Evolutionary conservation across 1,139 yeast species (phyloP).

Genomic region (Meyerozyma sp.): DNA sequence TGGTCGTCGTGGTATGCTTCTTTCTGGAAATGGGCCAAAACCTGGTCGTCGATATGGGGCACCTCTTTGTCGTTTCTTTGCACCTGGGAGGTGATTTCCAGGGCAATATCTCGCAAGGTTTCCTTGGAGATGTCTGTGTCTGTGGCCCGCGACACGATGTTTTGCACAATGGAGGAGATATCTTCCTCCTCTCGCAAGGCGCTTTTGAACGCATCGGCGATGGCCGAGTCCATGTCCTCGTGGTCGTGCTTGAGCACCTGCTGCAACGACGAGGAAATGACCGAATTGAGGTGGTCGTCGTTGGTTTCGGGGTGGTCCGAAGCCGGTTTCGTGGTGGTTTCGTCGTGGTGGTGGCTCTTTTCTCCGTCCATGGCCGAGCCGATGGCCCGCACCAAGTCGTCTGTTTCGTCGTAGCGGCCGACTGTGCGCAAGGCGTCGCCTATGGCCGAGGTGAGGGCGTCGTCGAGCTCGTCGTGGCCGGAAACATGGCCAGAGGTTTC

Average conservation of each 20-base stretch:
- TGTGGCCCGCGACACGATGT: slow-evolving; percentile 2
- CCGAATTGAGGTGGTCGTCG: slow-evolving; percentile 13
- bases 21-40: slow-evolving; percentile 33
- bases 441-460: slow-evolving; percentile 12
- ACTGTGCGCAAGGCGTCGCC: not conserved
- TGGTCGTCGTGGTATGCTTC: slow-evolving; percentile 21
- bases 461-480: slow-evolving; percentile 15
- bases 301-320: slow-evolving; percentile 3
- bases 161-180: slow-evolving; percentile 1
- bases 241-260: slow-evolving; percentile 8
- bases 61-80: slow-evolving; percentile 21
- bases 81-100: slow-evolving; percentile 30
- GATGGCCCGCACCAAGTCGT: slow-evolving; percentile 1
- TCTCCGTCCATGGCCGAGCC: not conserved
- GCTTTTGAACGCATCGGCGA: slow-evolving; percentile 29
- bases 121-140: slow-evolving; percentile 15
- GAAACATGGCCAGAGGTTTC: not conserved
- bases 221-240: slow-evolving; percentile 22
- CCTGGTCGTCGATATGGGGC: slow-evolving; percentile 36
- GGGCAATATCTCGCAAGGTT: slow-evolving; percentile 27
- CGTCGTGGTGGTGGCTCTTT: not conserved
- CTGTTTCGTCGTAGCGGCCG: not conserved
- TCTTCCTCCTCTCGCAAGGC: slow-evolving; percentile 13
- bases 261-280: slow-evolving; percentile 14
- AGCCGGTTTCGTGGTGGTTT: not conserved